Percentiles rank a stretch among this genome's conserved stretches.
Conservation (phyloP, 1,284 basidiomycete species). For the Trichosporon inkin region DNA sequence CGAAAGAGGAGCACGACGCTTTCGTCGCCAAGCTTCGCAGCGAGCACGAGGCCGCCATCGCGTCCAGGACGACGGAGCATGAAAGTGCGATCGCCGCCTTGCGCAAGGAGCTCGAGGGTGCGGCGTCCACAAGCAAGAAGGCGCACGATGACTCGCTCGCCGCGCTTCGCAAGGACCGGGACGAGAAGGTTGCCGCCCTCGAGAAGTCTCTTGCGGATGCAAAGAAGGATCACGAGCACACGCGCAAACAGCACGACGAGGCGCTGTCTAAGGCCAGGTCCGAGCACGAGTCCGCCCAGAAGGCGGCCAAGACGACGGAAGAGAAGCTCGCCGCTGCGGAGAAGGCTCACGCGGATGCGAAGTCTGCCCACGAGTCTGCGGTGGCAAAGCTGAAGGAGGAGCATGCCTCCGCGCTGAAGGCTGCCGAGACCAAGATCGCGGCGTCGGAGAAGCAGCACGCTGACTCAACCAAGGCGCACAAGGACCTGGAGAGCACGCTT, state of each 20-base stretch:
- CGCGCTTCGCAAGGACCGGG: conserved; percentile 17
- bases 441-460: conserved; percentile 34
- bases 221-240: not conserved
- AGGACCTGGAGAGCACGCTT: conserved; percentile 44
- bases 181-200: conserved; percentile 21
- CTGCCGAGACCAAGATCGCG: conserved; percentile 12
- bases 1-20: conserved; percentile 6
- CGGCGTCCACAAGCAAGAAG: not conserved
- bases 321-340: conserved; percentile 11
- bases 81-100: conserved; percentile 8
- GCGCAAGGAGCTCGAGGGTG: conserved; percentile 9
- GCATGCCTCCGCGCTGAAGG: conserved; percentile 4
- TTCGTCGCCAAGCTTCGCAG: conserved; percentile 3
- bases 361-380: not conserved
- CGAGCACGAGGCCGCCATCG: conserved; percentile 9
- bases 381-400: conserved; percentile 10
- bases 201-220: conserved; percentile 9
- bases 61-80: conserved; percentile 7
- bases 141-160: conserved; percentile 8
- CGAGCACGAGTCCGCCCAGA: not conserved
- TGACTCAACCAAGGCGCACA: conserved; percentile 39
- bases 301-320: not conserved
- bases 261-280: too few species aligned
- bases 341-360: not conserved
- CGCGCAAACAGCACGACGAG: conserved; percentile 10